These are phyloP conservation scores for Fusarium brachygibbosum DNA, from an alignment of 2,329 filamentous ascomycete genomes.

Conservation along the genomic window DNA sequence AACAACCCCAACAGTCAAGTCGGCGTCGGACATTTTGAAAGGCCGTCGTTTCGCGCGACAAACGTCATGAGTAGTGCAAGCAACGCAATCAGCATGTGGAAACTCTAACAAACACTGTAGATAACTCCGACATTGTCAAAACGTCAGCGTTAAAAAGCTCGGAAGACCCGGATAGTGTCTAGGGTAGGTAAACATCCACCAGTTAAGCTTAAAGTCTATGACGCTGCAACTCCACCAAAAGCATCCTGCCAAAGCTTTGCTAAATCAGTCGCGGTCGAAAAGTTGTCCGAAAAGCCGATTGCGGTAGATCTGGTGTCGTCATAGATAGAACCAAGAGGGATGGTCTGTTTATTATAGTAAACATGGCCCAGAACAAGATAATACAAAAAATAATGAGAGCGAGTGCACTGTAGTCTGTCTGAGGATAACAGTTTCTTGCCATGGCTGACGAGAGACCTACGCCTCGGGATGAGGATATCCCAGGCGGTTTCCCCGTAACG, in stretches of 20 bases:
- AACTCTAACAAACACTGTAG: neutral
- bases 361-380: neutral
- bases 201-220: conserved; percentile 37
- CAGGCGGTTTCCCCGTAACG: conserved; percentile 47
- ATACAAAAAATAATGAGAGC: neutral
- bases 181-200: conserved; percentile 14
- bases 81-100: neutral
- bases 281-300: conserved; percentile 40
- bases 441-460: conserved; percentile 45
- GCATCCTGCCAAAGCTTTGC: neutral
- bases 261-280: conserved; percentile 4
- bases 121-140: neutral
- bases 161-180: neutral
- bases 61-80: conserved; percentile 11
- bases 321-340: conserved; percentile 22
- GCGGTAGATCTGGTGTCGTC: conserved; percentile 23
- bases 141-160: neutral
- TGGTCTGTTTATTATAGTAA: conserved; percentile 14
- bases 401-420: neutral
- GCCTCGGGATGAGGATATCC: conserved; percentile 46
- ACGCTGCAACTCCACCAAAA: conserved; percentile 23
- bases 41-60: neutral
- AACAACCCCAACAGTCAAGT: neutral
- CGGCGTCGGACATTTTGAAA: conserved; percentile 16
- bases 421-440: neutral